Conservation (phyloP, 1,284 basidiomycete species). For the Ustilago cynodontis region DNA sequence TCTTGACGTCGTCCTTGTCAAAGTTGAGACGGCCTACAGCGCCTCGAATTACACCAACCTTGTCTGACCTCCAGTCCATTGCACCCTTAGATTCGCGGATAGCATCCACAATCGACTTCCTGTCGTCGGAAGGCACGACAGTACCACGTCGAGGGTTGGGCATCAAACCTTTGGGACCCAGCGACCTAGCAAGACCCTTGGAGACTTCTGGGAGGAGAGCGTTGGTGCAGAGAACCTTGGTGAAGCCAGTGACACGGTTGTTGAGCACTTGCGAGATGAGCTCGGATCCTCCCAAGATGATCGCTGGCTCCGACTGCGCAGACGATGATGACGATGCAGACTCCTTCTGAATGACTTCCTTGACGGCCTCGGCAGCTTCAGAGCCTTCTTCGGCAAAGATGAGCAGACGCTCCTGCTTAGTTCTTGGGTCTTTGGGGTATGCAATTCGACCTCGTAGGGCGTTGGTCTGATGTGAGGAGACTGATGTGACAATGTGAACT, state of each 20-base stretch:
- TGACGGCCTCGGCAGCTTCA: constrained; percentile 55
- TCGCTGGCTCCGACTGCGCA: constrained; percentile 21
- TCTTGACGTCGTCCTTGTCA: constrained; percentile 79
- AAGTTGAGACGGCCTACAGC: constrained; percentile 75
- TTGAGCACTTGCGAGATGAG: constrained; percentile 63
- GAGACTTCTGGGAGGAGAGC: constrained; percentile 80
- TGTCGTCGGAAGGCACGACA: constrained; percentile 84
- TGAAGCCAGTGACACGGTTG: constrained; percentile 70
- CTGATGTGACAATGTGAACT: constrained; percentile 65
- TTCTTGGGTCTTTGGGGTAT: constrained; percentile 61
- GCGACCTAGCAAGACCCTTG: constrained; percentile 81
- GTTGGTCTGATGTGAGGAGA: constrained; percentile 66
- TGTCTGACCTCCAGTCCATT: constrained; percentile 93
- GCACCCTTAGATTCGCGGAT: constrained; percentile 84
- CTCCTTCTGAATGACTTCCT: constrained; percentile 42
- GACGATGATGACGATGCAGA: constrained; percentile 26
- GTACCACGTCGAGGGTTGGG: constrained; percentile 93
- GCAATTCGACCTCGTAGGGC: constrained; percentile 66
- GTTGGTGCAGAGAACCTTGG: constrained; percentile 85
- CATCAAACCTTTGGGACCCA: constrained; percentile 95
- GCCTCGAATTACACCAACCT: constrained; percentile 83
- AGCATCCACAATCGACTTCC: constrained; percentile 73
- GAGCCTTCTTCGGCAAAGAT: constrained; percentile 67
- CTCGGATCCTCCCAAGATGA: constrained; percentile 64
- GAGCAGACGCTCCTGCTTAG: constrained; percentile 63